Base-by-base conservation (phyloP, 1,284 basidiomycete genomes). In the Leccinum pachyderme region DNA sequence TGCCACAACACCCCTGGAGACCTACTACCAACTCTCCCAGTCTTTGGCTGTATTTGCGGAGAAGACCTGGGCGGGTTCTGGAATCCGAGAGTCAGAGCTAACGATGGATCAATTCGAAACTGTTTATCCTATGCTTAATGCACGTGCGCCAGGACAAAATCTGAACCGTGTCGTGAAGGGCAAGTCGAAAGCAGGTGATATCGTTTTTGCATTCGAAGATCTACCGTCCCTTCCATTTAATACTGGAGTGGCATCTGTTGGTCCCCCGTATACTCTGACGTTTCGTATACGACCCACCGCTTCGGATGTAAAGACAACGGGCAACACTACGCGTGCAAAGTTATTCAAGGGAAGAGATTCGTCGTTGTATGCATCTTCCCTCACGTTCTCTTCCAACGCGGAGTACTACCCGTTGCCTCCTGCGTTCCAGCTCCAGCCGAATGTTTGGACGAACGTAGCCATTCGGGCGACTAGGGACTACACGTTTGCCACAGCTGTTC, bases 191-290 rank as follows among this genome's bases (percentile, higher is more conserved):
- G 46, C 61, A 4, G 61, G 62, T 7, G 62, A 64, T 11, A 27
- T 61, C 0, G 59, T 74, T 18, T 72, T 69, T 25, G 41, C 59
- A 4, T 67, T 69, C 48, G 51, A 63, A 22, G 27, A 25, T 5
- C 33, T 70, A 12, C 53, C 63, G 22, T 53, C 11, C 25, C 35
- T 57, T 29, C 63, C 67, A 1, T 59, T 71, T 25, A 37, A 52
- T 46, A 77, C 76, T 0, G 56, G 61, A 4, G 60, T 75, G 51
- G 60, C 66, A 37, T 77, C 77, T 6, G 73, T 78, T 7, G 77
- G 77, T 11, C 77, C 77, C 13, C 77, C 75, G 12, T 78, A 78
- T 59, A 75, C 73, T 7, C 60, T 78, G 18, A 69, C 66, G 8
- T 77, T 77, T 65, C 69, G 64, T 32, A 63, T 78, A 22, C 65